These are phyloP conservation scores for Asterochloris sp. DNA, from an alignment of 139 green algal species.

Conservation along the genomic window DNA sequence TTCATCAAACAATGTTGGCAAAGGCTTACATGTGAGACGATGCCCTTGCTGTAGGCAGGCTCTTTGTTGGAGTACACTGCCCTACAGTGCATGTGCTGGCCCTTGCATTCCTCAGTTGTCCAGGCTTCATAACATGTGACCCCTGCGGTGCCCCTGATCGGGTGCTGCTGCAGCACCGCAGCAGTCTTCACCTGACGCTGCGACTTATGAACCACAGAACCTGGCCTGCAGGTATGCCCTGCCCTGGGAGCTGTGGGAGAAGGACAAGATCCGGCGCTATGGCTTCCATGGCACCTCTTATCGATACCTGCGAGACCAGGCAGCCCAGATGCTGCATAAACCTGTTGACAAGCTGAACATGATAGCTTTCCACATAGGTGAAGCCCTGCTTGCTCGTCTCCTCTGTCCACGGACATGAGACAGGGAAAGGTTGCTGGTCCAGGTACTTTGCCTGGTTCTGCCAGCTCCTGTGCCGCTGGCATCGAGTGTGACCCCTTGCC, in stretches of 20 bases:
- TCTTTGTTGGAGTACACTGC: too few relatives aligned
- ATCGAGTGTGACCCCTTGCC: too few relatives aligned
- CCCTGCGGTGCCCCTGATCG: too few relatives aligned
- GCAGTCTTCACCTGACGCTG: too few relatives aligned
- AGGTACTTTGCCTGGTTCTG: too few relatives aligned
- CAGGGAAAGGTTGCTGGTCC: background rate
- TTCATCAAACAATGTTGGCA: conserved; percentile 82
- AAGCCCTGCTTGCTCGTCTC: background rate
- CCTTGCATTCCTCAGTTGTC: too few relatives aligned
- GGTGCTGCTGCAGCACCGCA: too few relatives aligned
- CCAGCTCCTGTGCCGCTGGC: too few relatives aligned
- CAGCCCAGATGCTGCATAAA: conserved; percentile 57
- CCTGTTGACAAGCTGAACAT: conserved; percentile 57
- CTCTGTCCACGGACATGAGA: background rate
- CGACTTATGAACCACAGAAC: too few relatives aligned
- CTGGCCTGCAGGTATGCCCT: conserved; percentile 59
- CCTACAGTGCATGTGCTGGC: too few relatives aligned
- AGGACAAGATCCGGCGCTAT: conserved; percentile 64
- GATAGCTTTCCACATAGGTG: conserved; percentile 79
- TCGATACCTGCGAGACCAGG: conserved; percentile 63
- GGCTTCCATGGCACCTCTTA: conserved; percentile 90
- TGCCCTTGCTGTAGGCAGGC: too few relatives aligned
- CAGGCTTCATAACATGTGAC: too few relatives aligned
- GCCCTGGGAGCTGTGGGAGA: conserved; percentile 69
- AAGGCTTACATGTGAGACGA: conserved; percentile 54